Percentiles rank a stretch among this genome's conserved stretches.
Conservation (phyloP, 2,329 filamentous ascomycete genomes). For the Albophoma yamanashiensis region DNA sequence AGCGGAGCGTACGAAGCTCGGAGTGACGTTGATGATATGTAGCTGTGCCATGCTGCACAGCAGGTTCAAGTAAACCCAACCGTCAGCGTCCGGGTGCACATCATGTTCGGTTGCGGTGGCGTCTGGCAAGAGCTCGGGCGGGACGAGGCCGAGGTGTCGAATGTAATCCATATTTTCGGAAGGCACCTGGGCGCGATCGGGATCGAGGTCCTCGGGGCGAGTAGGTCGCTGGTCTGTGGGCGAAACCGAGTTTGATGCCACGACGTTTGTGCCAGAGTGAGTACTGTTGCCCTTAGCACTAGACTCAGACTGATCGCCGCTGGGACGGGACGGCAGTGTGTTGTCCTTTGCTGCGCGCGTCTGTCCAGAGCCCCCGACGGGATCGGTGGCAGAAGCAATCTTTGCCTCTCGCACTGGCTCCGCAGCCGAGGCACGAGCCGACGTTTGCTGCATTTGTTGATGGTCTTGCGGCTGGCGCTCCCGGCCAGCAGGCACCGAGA, state of each 20-base stretch:
- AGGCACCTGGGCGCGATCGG: conserved; percentile 63
- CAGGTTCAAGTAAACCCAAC: conserved; percentile 76
- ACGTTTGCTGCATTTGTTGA: conserved; percentile 24
- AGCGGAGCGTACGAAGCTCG: conserved; percentile 64
- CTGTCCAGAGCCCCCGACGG: conserved; percentile 18
- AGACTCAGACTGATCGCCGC: conserved; percentile 35
- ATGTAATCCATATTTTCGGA: conserved; percentile 73
- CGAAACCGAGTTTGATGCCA: conserved; percentile 22
- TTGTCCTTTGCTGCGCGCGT: conserved; percentile 32
- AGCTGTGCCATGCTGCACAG: conserved; percentile 74
- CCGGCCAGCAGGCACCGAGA: conserved; percentile 11
- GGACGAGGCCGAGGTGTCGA: conserved; percentile 58
- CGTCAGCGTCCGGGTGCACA: conserved; percentile 52
- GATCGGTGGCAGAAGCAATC: conserved; percentile 27
- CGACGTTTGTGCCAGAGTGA: conserved; percentile 23
- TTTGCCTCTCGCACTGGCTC: conserved; percentile 37
- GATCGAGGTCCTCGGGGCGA: conserved; percentile 65
- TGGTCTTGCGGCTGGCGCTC: conserved; percentile 15
- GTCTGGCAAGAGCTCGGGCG: conserved; percentile 40
- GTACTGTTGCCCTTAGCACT: conserved; percentile 21
- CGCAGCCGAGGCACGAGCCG: conserved; percentile 3
- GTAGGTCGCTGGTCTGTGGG: conserved; percentile 66
- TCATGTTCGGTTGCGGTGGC: conserved; percentile 27
- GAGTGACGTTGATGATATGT: conserved; percentile 74
- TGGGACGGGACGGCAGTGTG: conserved; percentile 33